phyloP scores from a whole-genome alignment of 1,284 basidiomycete genomes.

The Gymnopus androsaceus region DNA sequence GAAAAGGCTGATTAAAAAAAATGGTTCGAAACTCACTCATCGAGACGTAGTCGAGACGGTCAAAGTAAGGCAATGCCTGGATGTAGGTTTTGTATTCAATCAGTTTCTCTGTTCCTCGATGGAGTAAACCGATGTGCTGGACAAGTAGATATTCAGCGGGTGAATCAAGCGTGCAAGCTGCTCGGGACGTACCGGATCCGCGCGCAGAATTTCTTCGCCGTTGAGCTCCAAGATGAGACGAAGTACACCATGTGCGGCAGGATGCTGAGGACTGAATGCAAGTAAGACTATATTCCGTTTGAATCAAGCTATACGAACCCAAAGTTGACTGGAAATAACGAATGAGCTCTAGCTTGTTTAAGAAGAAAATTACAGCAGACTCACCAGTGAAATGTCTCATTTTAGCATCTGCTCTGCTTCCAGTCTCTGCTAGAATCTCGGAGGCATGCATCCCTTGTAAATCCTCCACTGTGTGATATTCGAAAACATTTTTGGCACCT shows the following conservation, averaged over 20 bases:
- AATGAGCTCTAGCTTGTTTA: slow-evolving; percentile 11
- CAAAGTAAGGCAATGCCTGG: slow-evolving; percentile 98
- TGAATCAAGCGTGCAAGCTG: slow-evolving; percentile 2
- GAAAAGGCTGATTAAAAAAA: background rate
- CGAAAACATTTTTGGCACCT: slow-evolving; percentile 50
- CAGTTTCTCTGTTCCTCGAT: slow-evolving; percentile 97
- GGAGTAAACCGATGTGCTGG: slow-evolving; percentile 93
- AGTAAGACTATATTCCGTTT: background rate
- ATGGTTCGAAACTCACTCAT: slow-evolving; percentile 83
- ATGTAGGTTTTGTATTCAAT: slow-evolving; percentile 99
- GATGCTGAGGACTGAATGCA: slow-evolving; percentile 83
- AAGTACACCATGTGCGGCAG: slow-evolving; percentile 97
- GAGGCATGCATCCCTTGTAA: slow-evolving; percentile 76
- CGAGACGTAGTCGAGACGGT: slow-evolving; percentile 98
- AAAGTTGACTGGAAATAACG: slow-evolving; percentile 74
- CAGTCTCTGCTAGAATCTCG: slow-evolving; percentile 79
- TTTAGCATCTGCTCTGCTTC: slow-evolving; percentile 73
- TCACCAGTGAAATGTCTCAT: slow-evolving; percentile 91
- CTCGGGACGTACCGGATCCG: slow-evolving; percentile 72
- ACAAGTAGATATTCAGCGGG: slow-evolving; percentile 12
- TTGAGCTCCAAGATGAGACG: slow-evolving; percentile 98
- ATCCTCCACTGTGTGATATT: slow-evolving; percentile 77
- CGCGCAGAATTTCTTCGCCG: slow-evolving; percentile 91
- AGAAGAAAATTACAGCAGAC: slow-evolving; percentile 28
- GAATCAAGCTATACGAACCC: slow-evolving; percentile 53